Evolutionary conservation across 1,284 basidiomycete species (phyloP), one percentile per base, ranked within the genome.

Genomic region (Cutaneotrichosporon cavernicola): DNA sequence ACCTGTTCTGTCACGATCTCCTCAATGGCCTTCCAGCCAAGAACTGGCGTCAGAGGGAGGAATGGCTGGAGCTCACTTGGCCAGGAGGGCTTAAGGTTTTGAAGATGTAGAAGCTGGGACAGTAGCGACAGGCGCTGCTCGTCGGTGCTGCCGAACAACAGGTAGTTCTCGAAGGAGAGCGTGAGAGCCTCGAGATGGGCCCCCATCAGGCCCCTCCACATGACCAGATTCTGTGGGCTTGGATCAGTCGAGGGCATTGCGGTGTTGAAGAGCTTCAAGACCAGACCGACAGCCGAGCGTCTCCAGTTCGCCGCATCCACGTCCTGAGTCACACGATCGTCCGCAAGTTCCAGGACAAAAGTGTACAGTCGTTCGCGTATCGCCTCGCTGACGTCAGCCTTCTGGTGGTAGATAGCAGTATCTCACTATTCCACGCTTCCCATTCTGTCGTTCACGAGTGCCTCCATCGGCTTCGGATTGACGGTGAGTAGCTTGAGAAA

Each of bases 21-120:
- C 36, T 77, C 74, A 22, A 79, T 66, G 14, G 59, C 62, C 2
- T 58, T 22, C 77, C 77, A 79, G 3, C 73, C 71, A 26, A 79
- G 56, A 7, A 79, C 73, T 74, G 58, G 9, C 2, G 61, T 67
- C n/a, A 66, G 56, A 26, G 43, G 5, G 32, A 36, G 21, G 7
- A 30, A 11, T 4, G 30, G 14, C 30, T n/a, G 46, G 10, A 40
- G 67, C 73, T 62, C 59, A 77, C 75, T 66, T 21, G 69, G 72
- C 77, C 77, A 79, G 8, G 63, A 22, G 2, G 75, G 72, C 8
- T 74, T 32, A 0, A 58, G 31, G 10, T 63, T 26, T 11, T 68
- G 66, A 16, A 77, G 46, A 8, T 62, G 60, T 10, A 68, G 66
- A 10, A 77, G 63, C 36, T 68, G 63, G 4, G 65, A 63, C 13